Evolutionary conservation across 495 filamentous ascomycete genomes (phyloP), one percentile per base, ranked within the genome.

Genomic region (Neurospora sp.): DNA sequence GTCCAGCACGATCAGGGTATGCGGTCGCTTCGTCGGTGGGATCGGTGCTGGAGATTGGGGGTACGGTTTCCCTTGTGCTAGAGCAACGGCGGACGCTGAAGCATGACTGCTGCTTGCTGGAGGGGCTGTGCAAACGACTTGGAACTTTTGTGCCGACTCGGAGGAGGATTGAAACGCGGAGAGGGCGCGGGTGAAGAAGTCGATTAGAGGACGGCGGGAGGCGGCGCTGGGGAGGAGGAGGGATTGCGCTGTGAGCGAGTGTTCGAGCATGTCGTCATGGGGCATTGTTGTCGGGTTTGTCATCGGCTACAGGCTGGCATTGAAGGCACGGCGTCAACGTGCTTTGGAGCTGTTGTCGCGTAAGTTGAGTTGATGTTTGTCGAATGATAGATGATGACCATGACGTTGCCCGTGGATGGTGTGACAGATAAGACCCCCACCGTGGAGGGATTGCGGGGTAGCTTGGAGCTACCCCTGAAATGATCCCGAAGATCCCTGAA

Each of bases 1-100:
- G 81, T 98, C 95, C 76, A 98, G 89, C 74, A 98, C 89, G 80
- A 94, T 91, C 76, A 98, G 86, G 4, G 75, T 74, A 1, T 72
- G 74, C 0, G 83, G 81, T 7, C 71, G 76, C 5, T 24, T 39
- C 1, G 42, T 43, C 4, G 83, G 80, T 15, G 79, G 77, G 13
- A 78, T 69, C 0, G 76, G 72, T 8, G 62, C 31, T 6, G 76
- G 79, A 62, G 13, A 0, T 34, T 34, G 24, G 13, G 6, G 54
- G 15, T 62, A 34, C 0, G 24, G 28, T 34, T 34, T 34, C 28
- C 54, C 54, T 4, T 73, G 66, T 15, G 17, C 43, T 28, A 72
- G 10, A 10, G 90, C 72, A 3, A 28, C 24, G 28, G 54, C 24
- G 28, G 54, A 31, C 1, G 54, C 13, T 1, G 54, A 34, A 34